Conservation (phyloP, 176 grass and related monocot genomes). For the Juncus effusus region DNA sequence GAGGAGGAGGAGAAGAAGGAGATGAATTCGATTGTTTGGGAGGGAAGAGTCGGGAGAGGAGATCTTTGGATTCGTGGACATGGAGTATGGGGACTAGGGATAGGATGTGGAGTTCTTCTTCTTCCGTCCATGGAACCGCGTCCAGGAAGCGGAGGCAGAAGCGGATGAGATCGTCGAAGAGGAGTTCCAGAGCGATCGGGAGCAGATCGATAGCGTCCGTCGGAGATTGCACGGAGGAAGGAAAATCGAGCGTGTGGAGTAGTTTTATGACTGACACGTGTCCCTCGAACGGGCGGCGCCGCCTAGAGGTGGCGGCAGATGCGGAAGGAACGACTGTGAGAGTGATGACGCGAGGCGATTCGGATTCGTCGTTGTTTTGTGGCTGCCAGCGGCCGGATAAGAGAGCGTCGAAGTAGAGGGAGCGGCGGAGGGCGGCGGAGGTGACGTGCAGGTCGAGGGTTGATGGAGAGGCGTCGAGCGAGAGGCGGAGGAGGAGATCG, state of each 20-base stretch:
- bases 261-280: conserved; percentile 51
- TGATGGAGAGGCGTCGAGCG: conserved; percentile 27
- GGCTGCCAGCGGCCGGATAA: conserved; percentile 40
- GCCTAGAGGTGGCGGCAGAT: neutral
- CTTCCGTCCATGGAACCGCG: conserved; percentile 56
- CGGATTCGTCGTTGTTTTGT: neutral
- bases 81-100: conserved; percentile 52
- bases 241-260: conserved; percentile 63
- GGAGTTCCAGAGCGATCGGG: conserved; percentile 50
- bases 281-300: conserved; percentile 36
- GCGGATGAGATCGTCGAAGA: conserved; percentile 55
- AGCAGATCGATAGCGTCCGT: conserved; percentile 53
- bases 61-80: conserved; percentile 39
- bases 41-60: conserved; percentile 40
- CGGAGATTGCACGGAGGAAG: conserved; percentile 30
- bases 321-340: conserved; percentile 9
- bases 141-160: conserved; percentile 63
- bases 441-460: conserved; percentile 46
- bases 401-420: conserved; percentile 53
- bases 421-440: conserved; percentile 47
- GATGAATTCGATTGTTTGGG: neutral
- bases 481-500: conserved; percentile 52
- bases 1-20: neutral
- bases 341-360: conserved; percentile 22
- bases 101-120: conserved; percentile 47